phyloP scores from a whole-genome alignment of 305 asterid species.

The Ilex paraguariensis region DNA sequence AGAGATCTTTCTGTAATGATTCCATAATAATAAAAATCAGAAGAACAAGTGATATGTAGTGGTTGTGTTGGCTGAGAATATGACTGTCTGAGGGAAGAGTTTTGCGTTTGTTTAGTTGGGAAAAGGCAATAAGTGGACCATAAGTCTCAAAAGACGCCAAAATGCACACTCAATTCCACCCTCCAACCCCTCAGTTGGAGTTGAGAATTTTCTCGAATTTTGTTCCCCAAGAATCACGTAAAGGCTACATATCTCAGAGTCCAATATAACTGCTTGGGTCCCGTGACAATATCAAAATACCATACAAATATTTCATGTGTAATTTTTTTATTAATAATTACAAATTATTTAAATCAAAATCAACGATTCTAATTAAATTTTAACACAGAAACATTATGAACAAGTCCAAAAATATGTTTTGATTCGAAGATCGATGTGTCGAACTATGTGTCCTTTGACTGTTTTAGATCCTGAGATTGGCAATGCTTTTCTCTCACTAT shows the following conservation, averaged over 20 bases:
- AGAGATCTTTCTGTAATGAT: constrained; percentile 27
- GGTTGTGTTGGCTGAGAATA: background rate
- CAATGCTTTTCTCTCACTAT: background rate
- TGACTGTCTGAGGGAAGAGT: no score
- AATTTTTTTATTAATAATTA: no score
- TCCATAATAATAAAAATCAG: constrained; percentile 16
- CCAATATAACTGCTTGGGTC: constrained; percentile 7
- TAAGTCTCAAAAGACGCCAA: constrained; percentile 39
- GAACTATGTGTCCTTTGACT: no score
- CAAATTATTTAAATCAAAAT: no score
- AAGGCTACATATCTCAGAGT: constrained; percentile 19
- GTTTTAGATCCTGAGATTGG: background rate
- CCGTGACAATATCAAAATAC: no score
- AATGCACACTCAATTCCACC: constrained; percentile 23
- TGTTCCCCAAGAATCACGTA: constrained; percentile 49
- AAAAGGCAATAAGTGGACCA: background rate
- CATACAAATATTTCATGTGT: no score
- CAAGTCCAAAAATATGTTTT: no score
- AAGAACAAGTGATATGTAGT: no score
- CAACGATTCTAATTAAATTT: no score
- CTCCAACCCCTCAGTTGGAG: background rate
- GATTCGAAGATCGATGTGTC: no score
- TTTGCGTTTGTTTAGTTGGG: no score
- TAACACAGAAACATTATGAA: no score
- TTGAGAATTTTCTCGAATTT: constrained; percentile 23